phyloP scores from a whole-genome alignment of 164 flowering plant genomes.

The Macadamia integrifolia region DNA sequence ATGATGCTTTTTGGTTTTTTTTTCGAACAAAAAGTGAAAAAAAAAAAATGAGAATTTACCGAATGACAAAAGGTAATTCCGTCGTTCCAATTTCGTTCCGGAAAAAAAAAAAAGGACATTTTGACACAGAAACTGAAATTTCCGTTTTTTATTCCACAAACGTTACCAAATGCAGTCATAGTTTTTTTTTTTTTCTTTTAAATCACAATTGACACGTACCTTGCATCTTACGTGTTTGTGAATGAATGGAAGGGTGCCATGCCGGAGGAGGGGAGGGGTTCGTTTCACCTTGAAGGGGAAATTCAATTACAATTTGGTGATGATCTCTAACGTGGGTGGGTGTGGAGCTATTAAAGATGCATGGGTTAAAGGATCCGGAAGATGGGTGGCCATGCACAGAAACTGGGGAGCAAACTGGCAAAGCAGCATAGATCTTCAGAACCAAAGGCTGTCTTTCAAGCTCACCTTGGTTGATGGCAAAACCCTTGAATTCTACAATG shows the following conservation, averaged over 20 bases:
- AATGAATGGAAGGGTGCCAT: slow-evolving; percentile 40
- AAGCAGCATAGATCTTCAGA: slow-evolving; percentile 36
- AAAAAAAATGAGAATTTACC: no score
- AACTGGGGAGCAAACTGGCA: slow-evolving; percentile 95
- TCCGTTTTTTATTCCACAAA: no score
- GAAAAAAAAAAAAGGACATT: no score
- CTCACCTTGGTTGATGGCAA: slow-evolving; percentile 49
- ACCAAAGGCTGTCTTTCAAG: slow-evolving; percentile 46
- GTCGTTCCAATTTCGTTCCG: no score
- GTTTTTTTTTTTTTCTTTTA: no score
- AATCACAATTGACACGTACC: no score
- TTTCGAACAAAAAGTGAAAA: no score
- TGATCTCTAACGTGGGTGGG: slow-evolving; percentile 72
- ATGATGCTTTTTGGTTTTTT: no score
- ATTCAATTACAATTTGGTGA: slow-evolving; percentile 58
- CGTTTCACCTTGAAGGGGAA: slow-evolving; percentile 76
- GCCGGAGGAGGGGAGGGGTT: slow-evolving; percentile 65
- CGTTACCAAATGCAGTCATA: no score
- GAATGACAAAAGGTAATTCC: no score
- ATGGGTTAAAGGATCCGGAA: slow-evolving; percentile 46
- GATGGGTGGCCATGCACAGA: slow-evolving; percentile 60
- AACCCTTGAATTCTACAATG: slow-evolving; percentile 40
- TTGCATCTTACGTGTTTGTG: background rate
- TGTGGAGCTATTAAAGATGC: slow-evolving; percentile 61
- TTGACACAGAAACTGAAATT: no score